Percentiles rank a stretch among this genome's conserved stretches.
phyloP scores from a whole-genome alignment of 164 flowering plant species.

The Akebia trifoliata region DNA sequence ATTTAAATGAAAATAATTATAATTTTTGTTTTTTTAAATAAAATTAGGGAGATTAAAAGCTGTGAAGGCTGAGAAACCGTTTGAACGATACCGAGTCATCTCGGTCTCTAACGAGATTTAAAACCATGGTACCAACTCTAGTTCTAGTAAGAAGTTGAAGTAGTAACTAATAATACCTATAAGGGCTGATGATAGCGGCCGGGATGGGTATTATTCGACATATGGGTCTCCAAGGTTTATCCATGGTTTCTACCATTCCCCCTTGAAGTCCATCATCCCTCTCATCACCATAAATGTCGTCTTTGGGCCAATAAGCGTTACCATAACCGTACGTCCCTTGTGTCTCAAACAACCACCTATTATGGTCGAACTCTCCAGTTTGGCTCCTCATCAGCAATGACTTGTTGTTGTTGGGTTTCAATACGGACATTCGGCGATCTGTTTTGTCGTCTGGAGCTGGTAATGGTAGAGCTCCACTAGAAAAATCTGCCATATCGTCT shows the following conservation, averaged over 20 bases:
- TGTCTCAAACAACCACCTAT: conserved; percentile 74
- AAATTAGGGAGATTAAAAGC: no score
- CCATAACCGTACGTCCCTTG: conserved; percentile 78
- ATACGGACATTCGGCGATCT: conserved; percentile 48
- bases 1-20: no score
- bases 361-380: conserved; percentile 70
- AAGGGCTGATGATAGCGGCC: conserved; percentile 63
- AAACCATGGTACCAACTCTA: no score
- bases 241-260: conserved; percentile 40
- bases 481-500: conserved; percentile 34
- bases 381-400: conserved; percentile 49
- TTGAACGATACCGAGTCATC: no score
- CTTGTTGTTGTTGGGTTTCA: conserved; percentile 37
- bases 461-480: conserved; percentile 36
- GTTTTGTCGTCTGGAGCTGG: conserved; percentile 37
- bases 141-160: no score
- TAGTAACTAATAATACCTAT: conserved; percentile 36
- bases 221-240: conserved; percentile 84
- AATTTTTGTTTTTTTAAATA: no score
- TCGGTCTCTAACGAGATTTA: no score
- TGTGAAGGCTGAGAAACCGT: no score
- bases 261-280: conserved; percentile 26
- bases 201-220: conserved; percentile 57
- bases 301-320: conserved; percentile 63
- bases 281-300: conserved; percentile 39